Conservation (phyloP, 139 green algal genomes). For the Raphidocelis subcapitata region DNA sequence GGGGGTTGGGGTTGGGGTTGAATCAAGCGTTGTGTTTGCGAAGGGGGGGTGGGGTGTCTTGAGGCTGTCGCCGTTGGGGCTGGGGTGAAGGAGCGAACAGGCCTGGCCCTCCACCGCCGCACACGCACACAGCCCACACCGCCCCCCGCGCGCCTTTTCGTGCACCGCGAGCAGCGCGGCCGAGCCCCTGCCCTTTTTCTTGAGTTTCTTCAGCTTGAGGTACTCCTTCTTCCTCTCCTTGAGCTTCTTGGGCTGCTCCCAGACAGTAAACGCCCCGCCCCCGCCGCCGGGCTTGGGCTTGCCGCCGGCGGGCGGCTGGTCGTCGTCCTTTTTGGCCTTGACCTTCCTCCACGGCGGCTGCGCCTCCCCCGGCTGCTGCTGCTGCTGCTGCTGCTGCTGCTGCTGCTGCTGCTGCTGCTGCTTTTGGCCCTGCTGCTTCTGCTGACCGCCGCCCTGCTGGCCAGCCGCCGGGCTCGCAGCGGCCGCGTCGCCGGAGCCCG, state of each 20-base stretch:
- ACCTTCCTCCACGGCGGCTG: slow-evolving; percentile 10
- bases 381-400: slow-evolving; percentile 12
- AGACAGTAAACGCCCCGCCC: background rate
- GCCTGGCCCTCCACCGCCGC: too few species aligned
- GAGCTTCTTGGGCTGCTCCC: slow-evolving; percentile 25
- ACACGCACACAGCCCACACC: too few species aligned
- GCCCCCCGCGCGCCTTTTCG: background rate
- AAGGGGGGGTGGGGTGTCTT: too few species aligned
- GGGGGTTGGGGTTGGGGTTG: too few species aligned
- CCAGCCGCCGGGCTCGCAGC: too few species aligned
- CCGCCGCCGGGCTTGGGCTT: too few species aligned
- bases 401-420: background rate
- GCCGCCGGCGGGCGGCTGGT: background rate
- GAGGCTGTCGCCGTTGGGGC: too few species aligned
- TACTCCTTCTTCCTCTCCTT: slow-evolving; percentile 33
- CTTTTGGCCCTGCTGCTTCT: slow-evolving; percentile 10
- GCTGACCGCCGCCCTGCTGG: slow-evolving; percentile 3
- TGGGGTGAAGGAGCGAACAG: too few species aligned
- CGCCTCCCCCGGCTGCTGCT: slow-evolving; percentile 11
- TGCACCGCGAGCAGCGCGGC: background rate
- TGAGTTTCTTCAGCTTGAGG: slow-evolving; percentile 25
- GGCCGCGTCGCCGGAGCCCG: background rate
- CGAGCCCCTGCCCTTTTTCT: slow-evolving; percentile 12
- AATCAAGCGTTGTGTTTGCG: too few species aligned
- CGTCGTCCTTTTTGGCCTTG: background rate